These are phyloP conservation scores for Diutina ranongensis DNA, from an alignment of 1,139 yeast genomes.

Conservation along the genomic window DNA sequence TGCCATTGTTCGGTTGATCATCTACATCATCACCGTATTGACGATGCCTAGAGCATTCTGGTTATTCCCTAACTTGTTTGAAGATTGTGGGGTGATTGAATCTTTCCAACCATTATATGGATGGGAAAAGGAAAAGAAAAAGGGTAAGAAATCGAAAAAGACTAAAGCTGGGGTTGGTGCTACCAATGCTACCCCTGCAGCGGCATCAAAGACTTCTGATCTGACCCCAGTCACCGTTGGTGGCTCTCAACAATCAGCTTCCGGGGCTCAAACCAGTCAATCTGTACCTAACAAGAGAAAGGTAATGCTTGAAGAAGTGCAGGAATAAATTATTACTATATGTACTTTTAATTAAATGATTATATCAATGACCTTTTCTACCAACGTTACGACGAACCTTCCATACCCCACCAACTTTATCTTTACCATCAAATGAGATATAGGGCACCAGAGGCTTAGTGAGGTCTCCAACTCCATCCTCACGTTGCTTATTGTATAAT, in stretches of 20 bases:
- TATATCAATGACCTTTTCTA: background rate
- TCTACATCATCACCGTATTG: conserved; percentile 53
- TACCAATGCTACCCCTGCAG: conserved; percentile 10
- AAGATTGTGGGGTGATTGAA: conserved; percentile 88
- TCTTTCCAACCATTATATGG: conserved; percentile 84
- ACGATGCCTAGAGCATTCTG: conserved; percentile 67
- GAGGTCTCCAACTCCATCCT: background rate
- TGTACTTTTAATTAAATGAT: background rate
- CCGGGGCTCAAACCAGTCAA: background rate
- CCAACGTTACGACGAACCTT: background rate
- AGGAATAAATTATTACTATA: conserved; percentile 15
- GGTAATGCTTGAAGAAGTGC: conserved; percentile 38
- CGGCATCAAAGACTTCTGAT: background rate
- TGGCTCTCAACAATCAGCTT: background rate
- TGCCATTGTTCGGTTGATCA: conserved; percentile 68
- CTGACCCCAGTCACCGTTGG: background rate
- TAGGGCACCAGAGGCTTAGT: background rate
- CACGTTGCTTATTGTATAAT: background rate
- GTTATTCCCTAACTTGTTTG: conserved; percentile 93
- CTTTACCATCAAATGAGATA: background rate
- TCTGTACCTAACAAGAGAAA: conserved; percentile 14
- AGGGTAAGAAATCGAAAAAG: conserved; percentile 12
- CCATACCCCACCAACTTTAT: conserved; percentile 1
- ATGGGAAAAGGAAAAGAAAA: conserved; percentile 37
- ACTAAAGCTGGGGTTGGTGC: conserved; percentile 7